These are phyloP conservation scores for Ilex paraguariensis DNA, from an alignment of 305 asterid genomes.

Conservation along the genomic window DNA sequence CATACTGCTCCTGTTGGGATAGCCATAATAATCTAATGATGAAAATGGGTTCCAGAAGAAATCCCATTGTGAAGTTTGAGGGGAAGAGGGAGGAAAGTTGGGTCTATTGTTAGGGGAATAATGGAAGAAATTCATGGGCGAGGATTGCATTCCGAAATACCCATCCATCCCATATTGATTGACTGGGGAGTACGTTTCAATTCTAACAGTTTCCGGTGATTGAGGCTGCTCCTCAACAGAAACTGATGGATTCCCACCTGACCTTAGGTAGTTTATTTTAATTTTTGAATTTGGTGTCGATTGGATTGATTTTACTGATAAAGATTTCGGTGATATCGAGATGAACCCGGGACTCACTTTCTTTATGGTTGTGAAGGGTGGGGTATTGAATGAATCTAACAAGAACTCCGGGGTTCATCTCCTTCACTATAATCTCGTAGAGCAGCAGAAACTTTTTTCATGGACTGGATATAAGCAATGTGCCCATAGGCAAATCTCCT, in stretches of 20 bases:
- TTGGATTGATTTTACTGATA: slow-evolving; percentile 44
- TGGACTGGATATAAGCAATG: slow-evolving; percentile 70
- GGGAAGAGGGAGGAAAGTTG: slow-evolving; percentile 49
- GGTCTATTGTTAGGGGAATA: slow-evolving; percentile 63
- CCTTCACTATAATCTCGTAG: slow-evolving; percentile 77
- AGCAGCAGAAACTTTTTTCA: slow-evolving; percentile 85
- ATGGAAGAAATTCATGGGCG: slow-evolving; percentile 50
- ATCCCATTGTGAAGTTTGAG: slow-evolving; percentile 92
- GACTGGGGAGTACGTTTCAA: slow-evolving; percentile 60
- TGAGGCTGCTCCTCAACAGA: slow-evolving; percentile 84
- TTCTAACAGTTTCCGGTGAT: slow-evolving; percentile 68
- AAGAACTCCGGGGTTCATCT: slow-evolving; percentile 76
- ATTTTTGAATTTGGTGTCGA: slow-evolving; percentile 37
- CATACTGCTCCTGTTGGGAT: slow-evolving; percentile 45
- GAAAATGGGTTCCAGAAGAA: slow-evolving; percentile 97
- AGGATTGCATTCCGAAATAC: slow-evolving; percentile 54
- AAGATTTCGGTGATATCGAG: slow-evolving; percentile 64
- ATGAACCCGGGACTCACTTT: slow-evolving; percentile 54
- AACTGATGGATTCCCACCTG: slow-evolving; percentile 73
- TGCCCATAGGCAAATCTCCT: slow-evolving; percentile 73
- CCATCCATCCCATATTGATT: slow-evolving; percentile 70
- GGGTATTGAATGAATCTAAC: slow-evolving; percentile 50
- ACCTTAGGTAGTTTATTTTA: slow-evolving; percentile 54
- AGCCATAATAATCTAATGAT: slow-evolving; percentile 78
- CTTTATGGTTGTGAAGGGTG: slow-evolving; percentile 44